Evolutionary conservation across 2,329 filamentous ascomycete genomes (phyloP).

Genomic region (Camptophora hylomeconis): DNA sequence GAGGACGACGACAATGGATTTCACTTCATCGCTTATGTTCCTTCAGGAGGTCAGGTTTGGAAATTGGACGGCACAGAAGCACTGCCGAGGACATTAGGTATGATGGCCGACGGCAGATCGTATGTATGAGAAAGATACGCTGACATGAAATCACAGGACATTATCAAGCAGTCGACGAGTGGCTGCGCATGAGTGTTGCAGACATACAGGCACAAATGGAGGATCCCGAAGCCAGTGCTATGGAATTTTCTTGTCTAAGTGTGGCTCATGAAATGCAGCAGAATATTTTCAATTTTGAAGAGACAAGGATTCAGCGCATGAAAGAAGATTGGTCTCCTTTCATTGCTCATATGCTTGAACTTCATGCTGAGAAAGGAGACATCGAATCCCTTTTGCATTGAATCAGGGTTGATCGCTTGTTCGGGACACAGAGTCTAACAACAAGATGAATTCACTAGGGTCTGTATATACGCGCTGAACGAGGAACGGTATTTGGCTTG

Average conservation of each 20-base stretch:
- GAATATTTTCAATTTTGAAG: no score
- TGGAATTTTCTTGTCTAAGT: slow-evolving; percentile 13
- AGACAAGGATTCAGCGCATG: no score
- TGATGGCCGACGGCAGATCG: slow-evolving; percentile 5
- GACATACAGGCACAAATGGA: slow-evolving; percentile 7
- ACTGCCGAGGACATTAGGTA: slow-evolving; percentile 54
- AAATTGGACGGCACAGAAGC: slow-evolving; percentile 73
- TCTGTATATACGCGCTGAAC: no score
- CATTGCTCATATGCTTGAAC: slow-evolving; percentile 12
- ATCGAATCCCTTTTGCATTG: no score
- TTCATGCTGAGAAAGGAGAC: slow-evolving; percentile 16
- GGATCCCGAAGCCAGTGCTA: slow-evolving; percentile 4
- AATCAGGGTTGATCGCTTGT: no score
- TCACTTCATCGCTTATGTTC: slow-evolving; percentile 85
- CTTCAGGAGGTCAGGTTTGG: slow-evolving; percentile 63
- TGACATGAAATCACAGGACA: no score
- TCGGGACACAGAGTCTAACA: no score
- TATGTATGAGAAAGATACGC: no score
- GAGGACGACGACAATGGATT: slow-evolving; percentile 50
- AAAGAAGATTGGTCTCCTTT: slow-evolving; percentile 18
- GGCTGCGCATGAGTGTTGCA: slow-evolving; percentile 12
- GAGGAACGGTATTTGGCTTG: no score
- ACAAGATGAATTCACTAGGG: no score
- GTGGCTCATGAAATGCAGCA: no score
- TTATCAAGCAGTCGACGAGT: no score